Evolutionary conservation across 306 rosid species (phyloP).

Genomic region (Gillenia trifoliata): DNA sequence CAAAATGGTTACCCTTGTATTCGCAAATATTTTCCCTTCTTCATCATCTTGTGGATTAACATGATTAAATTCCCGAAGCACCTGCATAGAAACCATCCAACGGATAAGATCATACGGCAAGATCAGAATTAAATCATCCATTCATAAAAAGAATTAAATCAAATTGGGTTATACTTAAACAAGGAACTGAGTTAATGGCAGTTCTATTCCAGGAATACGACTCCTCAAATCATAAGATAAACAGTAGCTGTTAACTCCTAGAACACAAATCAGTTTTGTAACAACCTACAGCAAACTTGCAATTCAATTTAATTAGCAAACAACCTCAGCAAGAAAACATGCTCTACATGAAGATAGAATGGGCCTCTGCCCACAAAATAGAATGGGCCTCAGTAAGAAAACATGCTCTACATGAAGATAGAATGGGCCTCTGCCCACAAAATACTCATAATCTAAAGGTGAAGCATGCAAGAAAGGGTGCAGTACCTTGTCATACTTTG

Average conservation of each 20-base stretch:
- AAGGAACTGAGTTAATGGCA: neutral
- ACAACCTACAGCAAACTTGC: neutral
- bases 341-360: neutral
- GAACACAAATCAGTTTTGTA: neutral
- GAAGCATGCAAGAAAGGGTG: neutral
- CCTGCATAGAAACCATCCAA: slow-evolving; percentile 46
- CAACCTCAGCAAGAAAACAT: neutral
- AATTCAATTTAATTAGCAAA: neutral
- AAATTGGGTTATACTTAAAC: neutral
- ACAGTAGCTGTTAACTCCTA: neutral
- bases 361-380: neutral
- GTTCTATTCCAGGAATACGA: neutral
- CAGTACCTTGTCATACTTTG: slow-evolving; percentile 91
- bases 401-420: neutral
- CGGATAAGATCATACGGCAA: slow-evolving; percentile 10
- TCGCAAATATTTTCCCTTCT: slow-evolving; percentile 71
- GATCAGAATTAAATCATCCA: neutral
- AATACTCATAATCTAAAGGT: neutral
- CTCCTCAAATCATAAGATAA: neutral
- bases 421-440: neutral
- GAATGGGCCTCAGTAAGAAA: neutral
- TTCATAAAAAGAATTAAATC: neutral
- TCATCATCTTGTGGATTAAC: slow-evolving; percentile 98
- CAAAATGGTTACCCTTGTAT: slow-evolving; percentile 66
- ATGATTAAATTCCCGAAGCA: slow-evolving; percentile 96